phyloP scores from a whole-genome alignment of 2,329 filamentous ascomycete species.

The Aspergillus sp. region DNA sequence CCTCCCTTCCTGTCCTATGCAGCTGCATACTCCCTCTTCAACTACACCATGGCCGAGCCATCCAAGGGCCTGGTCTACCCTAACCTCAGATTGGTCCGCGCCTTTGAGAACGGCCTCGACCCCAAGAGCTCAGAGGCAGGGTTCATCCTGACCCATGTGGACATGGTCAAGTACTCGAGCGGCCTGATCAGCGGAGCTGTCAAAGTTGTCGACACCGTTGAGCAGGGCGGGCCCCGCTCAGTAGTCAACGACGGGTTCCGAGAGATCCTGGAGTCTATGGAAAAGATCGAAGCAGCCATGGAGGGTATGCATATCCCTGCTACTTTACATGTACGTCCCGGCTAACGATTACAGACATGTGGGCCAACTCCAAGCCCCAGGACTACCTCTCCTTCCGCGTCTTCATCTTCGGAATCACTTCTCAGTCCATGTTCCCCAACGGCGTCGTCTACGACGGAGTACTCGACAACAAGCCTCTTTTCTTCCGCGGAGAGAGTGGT shows the following conservation, averaged over 20 bases:
- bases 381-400: constrained; percentile 90
- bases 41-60: constrained; percentile 63
- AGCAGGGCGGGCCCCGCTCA: constrained; percentile 52
- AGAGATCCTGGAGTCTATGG: constrained; percentile 64
- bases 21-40: constrained; percentile 64
- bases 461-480: constrained; percentile 68
- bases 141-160: constrained; percentile 92
- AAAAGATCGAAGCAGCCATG: constrained; percentile 76
- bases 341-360: constrained; percentile 67
- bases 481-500: constrained; percentile 88
- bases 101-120: constrained; percentile 87
- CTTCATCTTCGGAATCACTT: constrained; percentile 95
- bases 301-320: constrained; percentile 63
- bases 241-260: constrained; percentile 66
- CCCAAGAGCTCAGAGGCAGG: constrained; percentile 86
- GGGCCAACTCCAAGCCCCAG: constrained; percentile 79
- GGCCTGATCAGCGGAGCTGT: constrained; percentile 73
- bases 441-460: constrained; percentile 89
- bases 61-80: constrained; percentile 56
- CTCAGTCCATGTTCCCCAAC: constrained; percentile 89
- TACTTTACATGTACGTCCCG: too few species aligned
- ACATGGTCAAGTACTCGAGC: constrained; percentile 89
- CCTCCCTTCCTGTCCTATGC: constrained; percentile 91
- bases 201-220: constrained; percentile 63
- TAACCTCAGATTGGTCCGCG: constrained; percentile 80